These are phyloP conservation scores for Phytophthora constricta DNA, from an alignment of 352 stramenopile species.

Conservation along the genomic window DNA sequence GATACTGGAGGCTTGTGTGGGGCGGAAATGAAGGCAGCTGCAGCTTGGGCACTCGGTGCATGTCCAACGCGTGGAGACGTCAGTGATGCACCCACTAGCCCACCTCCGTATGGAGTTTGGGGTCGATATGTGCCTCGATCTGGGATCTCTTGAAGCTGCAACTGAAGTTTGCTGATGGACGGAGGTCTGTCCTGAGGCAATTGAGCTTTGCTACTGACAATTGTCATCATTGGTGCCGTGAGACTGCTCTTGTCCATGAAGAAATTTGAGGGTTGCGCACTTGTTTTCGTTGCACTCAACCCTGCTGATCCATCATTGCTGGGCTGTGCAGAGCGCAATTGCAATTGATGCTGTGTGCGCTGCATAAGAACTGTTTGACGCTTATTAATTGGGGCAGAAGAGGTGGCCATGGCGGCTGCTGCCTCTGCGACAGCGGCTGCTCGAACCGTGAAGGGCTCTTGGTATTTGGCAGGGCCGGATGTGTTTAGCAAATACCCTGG, in stretches of 20 bases:
- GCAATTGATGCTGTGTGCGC: constrained; percentile 15
- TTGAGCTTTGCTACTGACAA: constrained; percentile 30
- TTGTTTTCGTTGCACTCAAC: constrained; percentile 18
- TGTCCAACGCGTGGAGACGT: constrained; percentile 24
- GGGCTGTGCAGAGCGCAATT: constrained; percentile 14
- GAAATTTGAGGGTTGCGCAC: constrained; percentile 9
- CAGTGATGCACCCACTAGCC: constrained; percentile 9
- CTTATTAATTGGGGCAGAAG: constrained; percentile 10
- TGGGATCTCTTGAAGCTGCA: constrained; percentile 19
- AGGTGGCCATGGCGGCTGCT: constrained; percentile 27
- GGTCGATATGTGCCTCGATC: constrained; percentile 6
- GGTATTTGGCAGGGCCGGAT: constrained; percentile 15
- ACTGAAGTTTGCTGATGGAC: constrained; percentile 21
- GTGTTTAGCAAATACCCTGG: constrained; percentile 17
- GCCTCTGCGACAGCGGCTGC: constrained; percentile 30
- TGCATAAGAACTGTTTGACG: constrained; percentile 14
- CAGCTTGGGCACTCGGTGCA: constrained; percentile 11
- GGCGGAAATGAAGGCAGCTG: constrained; percentile 21
- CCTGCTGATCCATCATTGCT: constrained; percentile 3
- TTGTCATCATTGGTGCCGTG: constrained; percentile 38
- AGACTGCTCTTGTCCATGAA: constrained; percentile 37
- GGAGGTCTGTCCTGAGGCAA: constrained; percentile 13
- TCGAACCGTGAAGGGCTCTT: constrained; percentile 31
- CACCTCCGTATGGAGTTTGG: constrained; percentile 23
- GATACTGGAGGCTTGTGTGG: constrained; percentile 24